phyloP scores from a whole-genome alignment of 345 rosid genomes.

The Excoecaria cochinchinensis region DNA sequence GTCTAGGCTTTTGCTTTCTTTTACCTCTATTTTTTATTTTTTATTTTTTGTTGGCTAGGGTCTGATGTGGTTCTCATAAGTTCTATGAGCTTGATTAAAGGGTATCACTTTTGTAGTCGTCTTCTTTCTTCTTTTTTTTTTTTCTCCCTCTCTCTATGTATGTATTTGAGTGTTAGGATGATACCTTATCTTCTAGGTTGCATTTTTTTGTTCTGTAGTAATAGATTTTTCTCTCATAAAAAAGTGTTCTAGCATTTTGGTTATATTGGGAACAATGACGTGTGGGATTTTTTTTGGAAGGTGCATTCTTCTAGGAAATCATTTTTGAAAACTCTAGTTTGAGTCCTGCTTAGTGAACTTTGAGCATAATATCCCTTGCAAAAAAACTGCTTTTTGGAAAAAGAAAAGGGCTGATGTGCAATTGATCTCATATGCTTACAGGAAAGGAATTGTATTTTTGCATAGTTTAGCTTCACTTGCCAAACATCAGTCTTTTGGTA shows the following conservation, averaged over 20 bases:
- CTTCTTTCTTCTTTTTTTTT: not conserved
- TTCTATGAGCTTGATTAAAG: not conserved
- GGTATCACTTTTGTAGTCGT: not conserved
- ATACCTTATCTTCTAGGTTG: not conserved
- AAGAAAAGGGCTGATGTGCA: slow-evolving; percentile 13
- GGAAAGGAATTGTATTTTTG: slow-evolving; percentile 58
- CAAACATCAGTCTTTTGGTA: slow-evolving; percentile 69
- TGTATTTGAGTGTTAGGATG: not conserved
- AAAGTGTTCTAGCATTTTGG: not conserved
- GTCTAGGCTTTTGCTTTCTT: not conserved
- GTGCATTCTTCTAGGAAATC: slow-evolving; percentile 1
- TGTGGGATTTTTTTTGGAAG: not conserved
- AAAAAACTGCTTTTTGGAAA: not conserved
- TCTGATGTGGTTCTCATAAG: not conserved
- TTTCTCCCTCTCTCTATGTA: not conserved
- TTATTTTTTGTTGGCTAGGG: not conserved
- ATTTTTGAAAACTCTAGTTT: not conserved
- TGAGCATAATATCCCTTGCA: not conserved
- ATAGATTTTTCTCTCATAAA: not conserved
- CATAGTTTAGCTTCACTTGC: slow-evolving; percentile 62
- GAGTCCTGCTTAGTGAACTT: not conserved
- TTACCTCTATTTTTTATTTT: too few relatives aligned
- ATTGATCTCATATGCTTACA: slow-evolving; percentile 33
- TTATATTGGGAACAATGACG: not conserved
- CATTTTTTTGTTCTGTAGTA: not conserved